Evolutionary conservation across 768 basidiomycete species (phyloP).

Genomic region (Leucosporidium yakuticum): DNA sequence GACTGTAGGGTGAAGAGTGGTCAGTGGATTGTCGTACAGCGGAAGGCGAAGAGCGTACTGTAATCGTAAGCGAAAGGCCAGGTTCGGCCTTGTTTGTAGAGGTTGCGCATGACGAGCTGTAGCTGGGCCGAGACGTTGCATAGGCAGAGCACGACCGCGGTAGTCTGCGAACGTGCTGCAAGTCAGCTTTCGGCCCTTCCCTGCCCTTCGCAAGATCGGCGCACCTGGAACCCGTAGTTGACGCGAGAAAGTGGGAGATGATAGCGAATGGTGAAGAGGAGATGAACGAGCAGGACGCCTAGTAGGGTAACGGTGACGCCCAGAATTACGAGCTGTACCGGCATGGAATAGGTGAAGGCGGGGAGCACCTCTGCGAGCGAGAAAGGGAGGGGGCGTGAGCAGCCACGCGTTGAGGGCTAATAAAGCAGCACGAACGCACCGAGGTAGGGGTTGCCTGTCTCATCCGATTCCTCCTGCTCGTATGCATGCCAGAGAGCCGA

Average conservation of each 20-base stretch:
- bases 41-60: constrained; percentile 71
- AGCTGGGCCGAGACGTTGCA: constrained; percentile 70
- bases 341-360: constrained; percentile 75
- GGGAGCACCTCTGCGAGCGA: constrained; percentile 51
- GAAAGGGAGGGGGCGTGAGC: background rate
- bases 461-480: no score
- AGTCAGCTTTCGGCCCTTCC: background rate
- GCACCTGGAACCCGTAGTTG: constrained; percentile 82
- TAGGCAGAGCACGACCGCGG: constrained; percentile 72
- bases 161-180: constrained; percentile 33
- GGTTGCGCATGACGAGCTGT: constrained; percentile 52
- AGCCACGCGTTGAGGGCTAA: background rate
- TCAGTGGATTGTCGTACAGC: constrained; percentile 44
- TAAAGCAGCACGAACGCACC: background rate
- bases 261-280: constrained; percentile 90
- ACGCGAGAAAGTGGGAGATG: constrained; percentile 89
- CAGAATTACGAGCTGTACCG: constrained; percentile 79
- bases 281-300: constrained; percentile 77
- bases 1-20: background rate
- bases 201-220: background rate
- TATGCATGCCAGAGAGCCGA: no score
- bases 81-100: constrained; percentile 4
- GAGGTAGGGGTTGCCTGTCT: background rate
- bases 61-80: constrained; percentile 98
- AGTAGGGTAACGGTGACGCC: constrained; percentile 80